A percentile compares a stretch with the other conserved stretches of the same genome.
Evolutionary conservation across 441 rosid genomes (phyloP).

Genomic region (Populus hybrid): DNA sequence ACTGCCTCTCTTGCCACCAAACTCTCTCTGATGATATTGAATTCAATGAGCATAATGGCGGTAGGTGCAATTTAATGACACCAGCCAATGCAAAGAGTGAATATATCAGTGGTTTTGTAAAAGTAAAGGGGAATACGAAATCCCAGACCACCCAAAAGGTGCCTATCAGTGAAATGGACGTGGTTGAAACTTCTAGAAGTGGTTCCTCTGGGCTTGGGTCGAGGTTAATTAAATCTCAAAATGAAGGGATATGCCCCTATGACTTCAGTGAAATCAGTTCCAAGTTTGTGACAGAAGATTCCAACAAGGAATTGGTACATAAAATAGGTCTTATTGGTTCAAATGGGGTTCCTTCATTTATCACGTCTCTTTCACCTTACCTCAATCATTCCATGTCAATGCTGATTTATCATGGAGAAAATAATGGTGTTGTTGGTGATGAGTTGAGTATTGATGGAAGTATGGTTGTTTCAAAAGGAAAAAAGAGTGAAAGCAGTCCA

Average conservation of each 20-base stretch:
- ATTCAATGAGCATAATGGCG: constrained; percentile 63
- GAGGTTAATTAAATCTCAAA: constrained; percentile 60
- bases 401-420: constrained; percentile 30
- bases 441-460: constrained; percentile 29
- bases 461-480: constrained; percentile 25
- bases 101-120: constrained; percentile 37
- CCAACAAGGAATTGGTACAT: constrained; percentile 77
- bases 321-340: constrained; percentile 92
- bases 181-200: constrained; percentile 35
- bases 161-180: constrained; percentile 30
- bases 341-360: constrained; percentile 65
- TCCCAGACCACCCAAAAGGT: constrained; percentile 32
- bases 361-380: constrained; percentile 49
- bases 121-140: constrained; percentile 43
- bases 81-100: constrained; percentile 43
- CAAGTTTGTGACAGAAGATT: constrained; percentile 77
- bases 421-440: constrained; percentile 31
- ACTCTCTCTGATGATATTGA: constrained; percentile 54
- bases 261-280: constrained; percentile 68
- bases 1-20: constrained; percentile 82
- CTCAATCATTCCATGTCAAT: constrained; percentile 49
- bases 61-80: constrained; percentile 48
- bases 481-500: constrained; percentile 30
- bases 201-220: constrained; percentile 43
- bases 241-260: constrained; percentile 59